Evolutionary conservation across 164 flowering plant species (phyloP), one percentile per base, ranked within the genome.

Genomic region (Paratinospora sagittata): DNA sequence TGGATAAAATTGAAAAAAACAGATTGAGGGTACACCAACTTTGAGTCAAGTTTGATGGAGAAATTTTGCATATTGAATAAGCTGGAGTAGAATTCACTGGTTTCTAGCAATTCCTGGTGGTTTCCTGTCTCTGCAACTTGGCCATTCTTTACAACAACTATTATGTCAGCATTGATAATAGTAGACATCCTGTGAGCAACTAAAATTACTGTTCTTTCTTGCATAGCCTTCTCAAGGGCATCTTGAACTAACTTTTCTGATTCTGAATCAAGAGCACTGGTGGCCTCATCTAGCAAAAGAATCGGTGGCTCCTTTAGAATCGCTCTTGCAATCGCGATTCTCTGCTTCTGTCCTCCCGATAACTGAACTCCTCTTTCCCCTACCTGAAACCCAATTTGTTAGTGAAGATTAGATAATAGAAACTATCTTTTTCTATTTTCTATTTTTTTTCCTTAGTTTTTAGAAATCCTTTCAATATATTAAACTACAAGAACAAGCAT

Each of bases 181-280:
- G 96, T 89, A 17, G 91, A 86, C 80, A 90, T 34, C 68, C 96
- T 81, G 78, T 90, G 96, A 58, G 93, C 91, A 49, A 89, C 81
- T 76, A 87, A 33, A 69, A 90, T 84, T 70, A 83, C 89, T 61
- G 90, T 90, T 70, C 92, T 87, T 34, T 87, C 87, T 52, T 79
- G 79, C 89, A 85, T 87, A 37, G 89, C 92, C 66, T 70, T 85
- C 78, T 88, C 92, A 49, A 91, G 85, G 47, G 94, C 97, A 66
- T 79, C 90, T 81, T 91, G 94, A 74, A 91, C 97, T 64, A 87
- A 75, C 80, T 81, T 91, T 72, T 91, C 91, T 24, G 97, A 88
- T 65, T 88, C 90, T 70, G 90, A 77, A 82, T 91, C 92, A 57
- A 91, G 88, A 62, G 97, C 97, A 77, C 97, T 89, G 65, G 93